Base-by-base conservation (phyloP, 2,329 filamentous ascomycete species). In the Metarhizium humberi region DNA sequence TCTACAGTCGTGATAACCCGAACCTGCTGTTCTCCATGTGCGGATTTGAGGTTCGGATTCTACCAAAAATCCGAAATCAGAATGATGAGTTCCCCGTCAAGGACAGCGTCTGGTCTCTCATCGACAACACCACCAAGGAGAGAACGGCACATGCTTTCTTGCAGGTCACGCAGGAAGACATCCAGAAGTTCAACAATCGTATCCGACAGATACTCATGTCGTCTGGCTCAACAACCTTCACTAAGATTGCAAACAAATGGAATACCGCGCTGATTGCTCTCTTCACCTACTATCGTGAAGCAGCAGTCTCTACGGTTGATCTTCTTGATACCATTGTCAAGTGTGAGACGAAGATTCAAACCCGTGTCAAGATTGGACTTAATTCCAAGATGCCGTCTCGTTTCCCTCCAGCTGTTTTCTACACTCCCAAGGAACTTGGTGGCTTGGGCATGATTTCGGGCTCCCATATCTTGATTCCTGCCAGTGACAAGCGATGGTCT, bases 231-330 rank as follows among this genome's bases (percentile, higher is more conserved):
- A 99, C 94, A 0, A 99, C 94, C 0, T 99, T 99, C 74, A 99
- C 94, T 49, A 99, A 99, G 80, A 99, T 99, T 66, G 94, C 95
- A 50, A 99, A 99, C 75, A 99, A 99, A 75, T 99, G 95, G 94
- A 99, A 99, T 73, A 99, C 94, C 0, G 94, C 90, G 1, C 73
- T 99, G 62, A 99, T 99, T 65, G 92, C 94, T 0, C 81, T 99
- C 30, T 99, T 99, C 74, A 97, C 94, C 0, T 99, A 99, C 73
- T 99, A 99, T 69, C 90, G 94, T 69, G 94, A 99, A 69, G 94
- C 94, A 50, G 94, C 94, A 16, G 92, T 97, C 1, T 96, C 92
- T 1, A 99, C 95, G 0, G 90, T 97, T 58, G 88, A 90, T 58
- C 78, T 99, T 4, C 80, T 99, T 3, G 94, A 99, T 68, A 96